Base-by-base conservation (phyloP, 768 basidiomycete genomes). In the Favolaschia claudopus region DNA sequence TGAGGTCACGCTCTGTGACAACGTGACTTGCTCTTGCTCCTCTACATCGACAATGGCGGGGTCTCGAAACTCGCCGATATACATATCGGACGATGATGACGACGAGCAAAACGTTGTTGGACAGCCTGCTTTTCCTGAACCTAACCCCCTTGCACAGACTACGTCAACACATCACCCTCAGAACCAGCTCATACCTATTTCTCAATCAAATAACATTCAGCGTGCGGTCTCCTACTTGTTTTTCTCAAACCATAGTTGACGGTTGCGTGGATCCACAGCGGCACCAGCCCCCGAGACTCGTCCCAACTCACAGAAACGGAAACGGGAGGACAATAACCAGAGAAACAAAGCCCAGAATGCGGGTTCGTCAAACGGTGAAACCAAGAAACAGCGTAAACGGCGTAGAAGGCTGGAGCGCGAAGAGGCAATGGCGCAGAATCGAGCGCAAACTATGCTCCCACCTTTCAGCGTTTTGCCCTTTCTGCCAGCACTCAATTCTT, bases 361-460 rank as follows among this genome's bases (percentile, higher is more conserved):
- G 33, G 48, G 34, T 10, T 7, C 29, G 0, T 22, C 42, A 10
- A 42, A 36, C 8, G 29, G 15, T 3, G 63, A 64, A 32, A 52
- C 58, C 43, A 80, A 79, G 67, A 80, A 78, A 51, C 73, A 75
- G 15, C 75, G 74, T 55, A 82, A 82, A 62, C 70, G 77, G 9
- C 71, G 77, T 25, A 72, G 76, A 29, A 77, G 68, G 60, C 60
- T 74, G 24, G 76, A 80, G 57, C 70, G 72, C 10, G 69, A 76
- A 50, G 71, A 74, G 64, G 49, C 53, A 9, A 69, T 70, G 33
- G 69, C 69, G 32, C 68, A 65, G 27, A 37, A 40, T 15, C 49
- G 65, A 29, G 52, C 17, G 31, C 45, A 67, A 56, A 13, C 33
- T 12, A 17, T 39, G 38, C 51, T 38, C 25, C 51, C 59, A 12